Evolutionary conservation across 345 rosid species (phyloP).

Genomic region (Pistacia atlantica): DNA sequence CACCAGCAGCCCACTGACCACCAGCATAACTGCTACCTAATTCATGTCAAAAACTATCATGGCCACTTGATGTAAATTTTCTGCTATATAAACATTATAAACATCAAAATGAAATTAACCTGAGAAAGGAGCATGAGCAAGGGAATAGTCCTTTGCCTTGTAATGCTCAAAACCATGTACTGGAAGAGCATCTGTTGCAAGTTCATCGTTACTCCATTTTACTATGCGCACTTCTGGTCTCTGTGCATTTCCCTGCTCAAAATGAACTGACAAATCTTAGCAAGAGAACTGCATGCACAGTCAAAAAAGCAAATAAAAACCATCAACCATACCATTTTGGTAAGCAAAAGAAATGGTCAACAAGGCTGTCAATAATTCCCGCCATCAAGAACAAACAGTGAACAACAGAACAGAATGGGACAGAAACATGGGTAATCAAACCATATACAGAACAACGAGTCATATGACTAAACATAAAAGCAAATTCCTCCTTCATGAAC

Average conservation of each 20-base stretch:
- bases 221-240: constrained; percentile 95
- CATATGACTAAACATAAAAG: neutral
- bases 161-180: constrained; percentile 98
- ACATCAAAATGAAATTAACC: constrained; percentile 48
- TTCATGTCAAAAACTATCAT: constrained; percentile 23
- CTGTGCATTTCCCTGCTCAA: constrained; percentile 89
- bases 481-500: neutral
- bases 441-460: neutral
- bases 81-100: constrained; percentile 19
- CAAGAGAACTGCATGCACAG: neutral
- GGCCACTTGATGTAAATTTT: constrained; percentile 24
- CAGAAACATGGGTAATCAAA: neutral
- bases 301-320: neutral
- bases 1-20: constrained; percentile 99
- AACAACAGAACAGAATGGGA: neutral
- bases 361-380: neutral
- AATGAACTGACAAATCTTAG: constrained; percentile 27
- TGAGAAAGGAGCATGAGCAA: constrained; percentile 98
- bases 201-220: constrained; percentile 95
- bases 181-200: constrained; percentile 96
- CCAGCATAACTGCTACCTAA: constrained; percentile 99
- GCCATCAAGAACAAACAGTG: neutral
- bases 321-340: neutral
- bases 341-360: neutral
- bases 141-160: constrained; percentile 95